phyloP scores from a whole-genome alignment of 2,329 filamentous ascomycete species.

The Cercospora zeina region DNA sequence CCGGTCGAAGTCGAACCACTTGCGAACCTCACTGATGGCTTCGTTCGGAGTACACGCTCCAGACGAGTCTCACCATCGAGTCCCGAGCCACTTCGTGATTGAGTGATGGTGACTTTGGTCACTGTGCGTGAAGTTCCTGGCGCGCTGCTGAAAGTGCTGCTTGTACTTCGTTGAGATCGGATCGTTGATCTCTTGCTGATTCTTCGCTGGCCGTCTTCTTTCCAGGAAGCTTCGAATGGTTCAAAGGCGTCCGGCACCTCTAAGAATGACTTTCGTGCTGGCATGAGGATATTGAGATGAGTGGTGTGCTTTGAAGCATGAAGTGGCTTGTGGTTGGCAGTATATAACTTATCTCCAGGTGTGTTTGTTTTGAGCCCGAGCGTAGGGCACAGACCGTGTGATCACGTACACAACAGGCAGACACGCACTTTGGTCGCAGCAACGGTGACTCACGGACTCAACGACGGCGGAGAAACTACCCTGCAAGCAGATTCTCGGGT shows the following conservation, averaged over 20 bases:
- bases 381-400: background rate
- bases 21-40: background rate
- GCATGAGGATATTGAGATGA: background rate
- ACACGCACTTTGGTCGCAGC: background rate
- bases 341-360: background rate
- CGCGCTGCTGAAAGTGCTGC: background rate
- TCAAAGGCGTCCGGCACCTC: background rate
- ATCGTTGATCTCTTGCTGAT: background rate
- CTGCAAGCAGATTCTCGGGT: too few relatives aligned
- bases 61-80: background rate
- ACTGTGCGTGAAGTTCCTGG: background rate
- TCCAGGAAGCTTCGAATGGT: background rate
- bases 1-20: background rate
- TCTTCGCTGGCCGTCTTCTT: background rate
- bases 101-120: background rate
- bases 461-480: background rate
- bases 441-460: background rate
- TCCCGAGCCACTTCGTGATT: background rate
- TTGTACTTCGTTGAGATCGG: background rate
- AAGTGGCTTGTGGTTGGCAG: background rate
- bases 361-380: constrained; percentile 1
- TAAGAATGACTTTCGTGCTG: background rate
- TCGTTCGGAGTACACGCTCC: background rate
- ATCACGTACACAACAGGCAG: background rate
- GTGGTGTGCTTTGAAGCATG: background rate